Conservation (phyloP, 176 grass and related monocot species). For the Pontederia crassipes region DNA sequence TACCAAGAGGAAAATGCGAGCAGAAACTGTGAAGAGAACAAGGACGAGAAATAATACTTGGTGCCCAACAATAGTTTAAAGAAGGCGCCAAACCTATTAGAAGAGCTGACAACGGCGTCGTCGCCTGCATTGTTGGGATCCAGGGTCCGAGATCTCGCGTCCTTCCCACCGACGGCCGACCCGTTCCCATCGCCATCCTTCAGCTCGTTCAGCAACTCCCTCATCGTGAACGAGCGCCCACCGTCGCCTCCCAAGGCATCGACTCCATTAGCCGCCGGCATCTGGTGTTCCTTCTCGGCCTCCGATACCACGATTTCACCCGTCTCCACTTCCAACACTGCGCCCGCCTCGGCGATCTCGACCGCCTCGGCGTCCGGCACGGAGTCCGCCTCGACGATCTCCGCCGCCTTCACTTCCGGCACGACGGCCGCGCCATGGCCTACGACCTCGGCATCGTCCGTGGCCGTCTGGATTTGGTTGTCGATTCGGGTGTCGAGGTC, state of each 20-base stretch:
- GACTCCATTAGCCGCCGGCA: slow-evolving; percentile 29
- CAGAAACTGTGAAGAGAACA: not conserved
- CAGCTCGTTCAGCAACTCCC: slow-evolving; percentile 69
- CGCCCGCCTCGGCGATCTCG: not conserved
- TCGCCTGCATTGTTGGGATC: slow-evolving; percentile 35
- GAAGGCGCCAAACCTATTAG: slow-evolving; percentile 41
- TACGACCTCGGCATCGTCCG: not conserved
- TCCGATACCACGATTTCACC: slow-evolving; percentile 18
- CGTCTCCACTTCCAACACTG: not conserved
- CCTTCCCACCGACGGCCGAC: not conserved
- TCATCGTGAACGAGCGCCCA: slow-evolving; percentile 60
- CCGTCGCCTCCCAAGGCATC: slow-evolving; percentile 31
- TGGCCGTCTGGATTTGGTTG: not conserved
- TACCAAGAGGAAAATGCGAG: no score
- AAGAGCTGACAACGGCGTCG: slow-evolving; percentile 33
- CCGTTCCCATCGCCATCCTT: slow-evolving; percentile 52
- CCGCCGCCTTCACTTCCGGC: not conserved
- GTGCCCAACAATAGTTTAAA: not conserved
- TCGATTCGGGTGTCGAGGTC: not conserved
- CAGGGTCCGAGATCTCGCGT: slow-evolving; percentile 30
- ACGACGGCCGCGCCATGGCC: not conserved
- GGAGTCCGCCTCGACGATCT: not conserved
- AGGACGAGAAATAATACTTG: not conserved
- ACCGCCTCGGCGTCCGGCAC: not conserved
- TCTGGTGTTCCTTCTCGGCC: slow-evolving; percentile 35